Evolutionary conservation across 2,329 filamentous ascomycete species (phyloP), one percentile per base, ranked within the genome.

Genomic region (Xylariaceae sp.): DNA sequence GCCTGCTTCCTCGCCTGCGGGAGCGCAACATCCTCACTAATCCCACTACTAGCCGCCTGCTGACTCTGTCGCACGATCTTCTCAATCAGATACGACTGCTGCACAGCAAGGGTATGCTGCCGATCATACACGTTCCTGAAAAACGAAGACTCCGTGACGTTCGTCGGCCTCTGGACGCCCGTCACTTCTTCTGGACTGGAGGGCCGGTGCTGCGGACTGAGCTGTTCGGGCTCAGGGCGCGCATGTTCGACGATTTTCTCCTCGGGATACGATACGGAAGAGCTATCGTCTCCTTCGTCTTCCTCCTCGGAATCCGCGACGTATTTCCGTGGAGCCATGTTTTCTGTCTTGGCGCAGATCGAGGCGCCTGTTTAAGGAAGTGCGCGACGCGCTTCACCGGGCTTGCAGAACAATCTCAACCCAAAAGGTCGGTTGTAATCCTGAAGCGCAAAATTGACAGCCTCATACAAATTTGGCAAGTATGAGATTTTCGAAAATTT

Each of bases 231-330:
- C 18, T 70, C 67, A 9, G 68, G 70, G n/a, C 58, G 60, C 18
- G 51, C 50, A 59, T 49, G 30, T 8, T 64, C 58, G 42, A 30
- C 23, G 23, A 30, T 5, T 4, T 5, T 30, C 5, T 59, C 59
- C 51, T 39, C 61, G 10, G 48, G 51, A 56, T 65, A 63, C 48
- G 63, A 64, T 53, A 63, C 52, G 17, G 55, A 50, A 34, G 23
- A 30, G 23, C 49, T 47, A 37, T 66, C 63, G 1, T 65, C 70
- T 7, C 35, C 56, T 6, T 64, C 67, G 42, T 71, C 69, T 51
- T 72, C 70, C 54, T 73, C 72, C 53, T 74, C 72, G 6, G 72
- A 74, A 60, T 74, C 72, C 18, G 70, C 72, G 55, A 74, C 68
- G 39, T 73, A 67, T 39, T 62, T 68, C 18, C 65, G 68, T 42